Evolutionary conservation across 208 protist species (phyloP).

Genomic region (Strigomonas galati): DNA sequence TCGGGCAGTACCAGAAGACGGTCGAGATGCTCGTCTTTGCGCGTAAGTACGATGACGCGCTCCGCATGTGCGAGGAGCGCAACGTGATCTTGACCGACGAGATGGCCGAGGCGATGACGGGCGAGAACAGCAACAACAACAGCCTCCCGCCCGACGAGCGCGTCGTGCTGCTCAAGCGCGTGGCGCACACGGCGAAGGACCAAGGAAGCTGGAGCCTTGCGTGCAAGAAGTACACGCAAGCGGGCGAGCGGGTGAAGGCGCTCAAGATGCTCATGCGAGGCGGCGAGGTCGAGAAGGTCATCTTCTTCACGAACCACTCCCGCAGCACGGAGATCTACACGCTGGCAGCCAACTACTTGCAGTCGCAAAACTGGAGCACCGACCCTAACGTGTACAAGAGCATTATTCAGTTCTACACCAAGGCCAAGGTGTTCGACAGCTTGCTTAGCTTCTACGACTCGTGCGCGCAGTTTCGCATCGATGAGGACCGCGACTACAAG

Average conservation of each 20-base stretch:
- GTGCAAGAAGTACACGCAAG: conserved; percentile 94
- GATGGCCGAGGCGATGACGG: conserved; percentile 91
- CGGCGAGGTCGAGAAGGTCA: conserved; percentile 96
- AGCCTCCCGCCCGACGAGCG: conserved; percentile 41
- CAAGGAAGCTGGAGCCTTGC: conserved; percentile 91
- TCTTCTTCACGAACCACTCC: conserved; percentile 96
- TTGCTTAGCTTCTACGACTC: conserved; percentile 92
- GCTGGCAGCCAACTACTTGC: conserved; percentile 95
- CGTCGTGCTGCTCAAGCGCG: conserved; percentile 47
- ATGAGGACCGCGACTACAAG: conserved; percentile 95
- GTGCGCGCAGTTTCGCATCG: conserved; percentile 94
- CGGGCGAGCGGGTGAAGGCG: conserved; percentile 94
- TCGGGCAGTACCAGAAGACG: conserved; percentile 84
- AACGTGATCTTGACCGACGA: conserved; percentile 88
- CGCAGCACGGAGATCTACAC: conserved; percentile 94
- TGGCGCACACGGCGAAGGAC: conserved; percentile 84
- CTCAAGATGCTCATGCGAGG: conserved; percentile 97
- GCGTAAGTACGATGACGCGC: conserved; percentile 80
- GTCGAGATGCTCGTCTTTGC: conserved; percentile 93
- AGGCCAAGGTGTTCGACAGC: conserved; percentile 91
- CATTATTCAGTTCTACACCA: conserved; percentile 97
- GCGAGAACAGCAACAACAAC: conserved; percentile 41
- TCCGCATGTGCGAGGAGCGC: conserved; percentile 77
- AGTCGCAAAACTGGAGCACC: conserved; percentile 92
- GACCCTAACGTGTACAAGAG: conserved; percentile 94